Percentiles rank a stretch among this genome's conserved stretches.
Conservation (phyloP, 371 early-diverging fungal genomes). For the Nematocida sp. region DNA sequence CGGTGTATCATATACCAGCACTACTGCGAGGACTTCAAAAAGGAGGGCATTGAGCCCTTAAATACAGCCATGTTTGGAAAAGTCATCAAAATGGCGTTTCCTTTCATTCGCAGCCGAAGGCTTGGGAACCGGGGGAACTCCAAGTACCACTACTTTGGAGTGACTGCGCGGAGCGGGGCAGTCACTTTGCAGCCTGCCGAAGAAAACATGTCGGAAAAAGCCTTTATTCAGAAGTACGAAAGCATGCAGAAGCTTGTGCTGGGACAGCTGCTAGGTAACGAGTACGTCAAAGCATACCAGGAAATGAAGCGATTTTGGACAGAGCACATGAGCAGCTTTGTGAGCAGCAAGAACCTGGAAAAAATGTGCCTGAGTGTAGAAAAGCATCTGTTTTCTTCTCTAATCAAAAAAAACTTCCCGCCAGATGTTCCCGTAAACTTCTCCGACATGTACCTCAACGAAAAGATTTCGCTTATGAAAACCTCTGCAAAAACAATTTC, state of each 20-base stretch:
- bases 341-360: slow-evolving; percentile 22
- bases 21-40: slow-evolving; percentile 66
- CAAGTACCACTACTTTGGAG: slow-evolving; percentile 67
- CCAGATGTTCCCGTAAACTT: too few relatives aligned
- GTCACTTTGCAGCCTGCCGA: neutral
- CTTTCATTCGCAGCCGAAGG: slow-evolving; percentile 67
- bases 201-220: neutral
- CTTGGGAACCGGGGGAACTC: slow-evolving; percentile 68
- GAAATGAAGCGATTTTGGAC: slow-evolving; percentile 43
- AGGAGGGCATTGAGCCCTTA: slow-evolving; percentile 65
- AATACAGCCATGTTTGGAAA: slow-evolving; percentile 71
- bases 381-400: slow-evolving; percentile 18
- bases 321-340: neutral
- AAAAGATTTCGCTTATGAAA: slow-evolving; percentile 7
- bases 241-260: slow-evolving; percentile 26
- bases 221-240: slow-evolving; percentile 17
- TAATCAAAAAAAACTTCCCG: neutral
- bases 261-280: neutral
- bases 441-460: neutral
- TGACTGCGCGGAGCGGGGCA: slow-evolving; percentile 41
- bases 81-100: slow-evolving; percentile 67
- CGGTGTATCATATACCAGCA: slow-evolving; percentile 68
- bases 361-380: slow-evolving; percentile 16
- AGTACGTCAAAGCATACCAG: slow-evolving; percentile 34
- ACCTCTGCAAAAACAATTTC: slow-evolving; percentile 38